These are phyloP conservation scores for Hyparrhenia diplandra DNA, from an alignment of 176 grass and related monocot genomes.

Conservation along the genomic window DNA sequence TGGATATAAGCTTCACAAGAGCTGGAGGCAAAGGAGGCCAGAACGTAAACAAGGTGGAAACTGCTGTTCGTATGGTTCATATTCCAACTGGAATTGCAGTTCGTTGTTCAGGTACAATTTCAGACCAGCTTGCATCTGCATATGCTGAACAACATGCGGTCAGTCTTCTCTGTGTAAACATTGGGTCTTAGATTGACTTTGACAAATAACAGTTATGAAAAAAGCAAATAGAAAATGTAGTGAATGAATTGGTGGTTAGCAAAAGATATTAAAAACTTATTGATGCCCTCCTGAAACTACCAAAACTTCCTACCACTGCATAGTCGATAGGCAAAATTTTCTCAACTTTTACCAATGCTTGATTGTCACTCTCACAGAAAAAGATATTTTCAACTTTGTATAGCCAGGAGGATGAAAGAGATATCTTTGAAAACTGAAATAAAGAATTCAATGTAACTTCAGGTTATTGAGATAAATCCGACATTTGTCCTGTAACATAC, in stretches of 20 bases:
- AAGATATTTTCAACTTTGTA: background rate
- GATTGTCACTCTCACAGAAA: background rate
- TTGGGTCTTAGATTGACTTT: background rate
- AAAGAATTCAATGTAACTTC: background rate
- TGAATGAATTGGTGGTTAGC: background rate
- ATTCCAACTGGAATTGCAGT: constrained; percentile 87
- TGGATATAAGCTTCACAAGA: constrained; percentile 89
- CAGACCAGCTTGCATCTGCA: background rate
- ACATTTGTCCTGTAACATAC: background rate
- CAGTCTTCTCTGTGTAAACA: background rate
- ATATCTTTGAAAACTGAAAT: background rate
- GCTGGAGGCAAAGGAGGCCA: constrained; percentile 93
- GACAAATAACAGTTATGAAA: background rate
- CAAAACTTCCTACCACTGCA: background rate
- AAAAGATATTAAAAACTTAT: background rate
- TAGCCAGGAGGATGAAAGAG: background rate
- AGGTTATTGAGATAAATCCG: constrained; percentile 5
- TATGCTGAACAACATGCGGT: background rate
- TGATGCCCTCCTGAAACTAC: background rate
- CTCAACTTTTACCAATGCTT: no score
- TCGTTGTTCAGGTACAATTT: constrained; percentile 76
- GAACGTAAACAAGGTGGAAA: constrained; percentile 99
- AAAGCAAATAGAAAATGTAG: background rate
- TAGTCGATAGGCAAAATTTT: background rate
- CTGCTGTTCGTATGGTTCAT: constrained; percentile 92